Evolutionary conservation across 176 grass and related monocot genomes (phyloP).

Genomic region (Oryza glaberrima): DNA sequence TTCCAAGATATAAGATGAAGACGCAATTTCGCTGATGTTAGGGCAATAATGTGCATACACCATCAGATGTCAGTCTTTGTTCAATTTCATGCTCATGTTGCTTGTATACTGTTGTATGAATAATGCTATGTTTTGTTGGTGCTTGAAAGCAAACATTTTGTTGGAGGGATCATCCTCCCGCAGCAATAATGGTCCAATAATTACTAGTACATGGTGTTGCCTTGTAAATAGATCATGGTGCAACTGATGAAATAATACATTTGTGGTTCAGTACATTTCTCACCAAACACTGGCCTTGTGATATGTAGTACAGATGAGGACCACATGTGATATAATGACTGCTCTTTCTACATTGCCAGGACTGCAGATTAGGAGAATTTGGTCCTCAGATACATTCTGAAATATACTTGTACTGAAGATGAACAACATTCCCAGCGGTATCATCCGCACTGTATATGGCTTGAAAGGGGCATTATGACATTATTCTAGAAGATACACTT

Average conservation of each 20-base stretch:
- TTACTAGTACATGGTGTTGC: background rate
- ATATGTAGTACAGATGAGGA: background rate
- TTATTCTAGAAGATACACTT: too few relatives aligned
- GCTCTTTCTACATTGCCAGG: background rate
- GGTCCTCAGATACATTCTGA: background rate
- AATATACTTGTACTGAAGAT: too few relatives aligned
- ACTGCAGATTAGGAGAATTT: background rate
- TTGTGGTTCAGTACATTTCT: background rate
- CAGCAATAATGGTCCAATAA: background rate
- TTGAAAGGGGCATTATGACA: background rate
- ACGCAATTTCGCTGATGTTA: background rate
- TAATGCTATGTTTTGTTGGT: conserved; percentile 18
- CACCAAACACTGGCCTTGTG: background rate
- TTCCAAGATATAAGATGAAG: background rate
- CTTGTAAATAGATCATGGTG: background rate
- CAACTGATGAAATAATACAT: background rate
- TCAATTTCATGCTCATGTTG: background rate
- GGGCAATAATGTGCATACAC: conserved; percentile 39
- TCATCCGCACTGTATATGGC: too few relatives aligned
- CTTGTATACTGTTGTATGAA: conserved; percentile 7
- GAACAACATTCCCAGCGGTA: too few relatives aligned
- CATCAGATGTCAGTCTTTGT: background rate
- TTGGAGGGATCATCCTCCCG: background rate
- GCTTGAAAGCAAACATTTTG: background rate
- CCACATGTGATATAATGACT: background rate